Evolutionary conservation across 2,329 filamentous ascomycete species (phyloP), one percentile per base, ranked within the genome.

Genomic region (Sarocladium brachiariae): DNA sequence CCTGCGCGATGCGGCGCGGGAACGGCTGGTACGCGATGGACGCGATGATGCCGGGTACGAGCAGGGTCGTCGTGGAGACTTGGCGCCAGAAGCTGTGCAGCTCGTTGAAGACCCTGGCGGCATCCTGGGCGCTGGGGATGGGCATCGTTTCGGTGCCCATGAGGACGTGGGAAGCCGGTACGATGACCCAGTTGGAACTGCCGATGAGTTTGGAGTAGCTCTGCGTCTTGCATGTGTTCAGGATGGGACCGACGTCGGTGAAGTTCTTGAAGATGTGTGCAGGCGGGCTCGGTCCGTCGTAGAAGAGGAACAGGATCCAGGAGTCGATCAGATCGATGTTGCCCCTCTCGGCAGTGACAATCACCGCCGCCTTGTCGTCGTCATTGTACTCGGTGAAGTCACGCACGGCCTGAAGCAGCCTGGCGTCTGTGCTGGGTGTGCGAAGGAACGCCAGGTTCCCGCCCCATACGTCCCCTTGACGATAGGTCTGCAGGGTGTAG

Each of bases 251-350:
- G 7, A 51, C 39, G 21, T 51, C 34, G 37, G 53, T 53, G 49
- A 57, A 85, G 51, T 74, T 73, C 51, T 73, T 69, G 52, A 86
- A 84, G 2, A 77, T 70, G 4, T 68, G 74, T 1, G 66, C 58
- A 1, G 81, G 80, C 0, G 73, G 73, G 48, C 65, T 62, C 0
- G 73, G 70, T 1, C 77, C 81, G 60, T 85, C 77, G 61, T 84
- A 84, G 66, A 81, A 84, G 31, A 81, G 60, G 62, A 84, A 84
- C 53, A 85, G 63, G 52, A 80, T 70, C 77, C 78, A 83, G 18
- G 76, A 52, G 53, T 81, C 70, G 2, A 69, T 59, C 3, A 66
- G 55, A 0, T 70, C 70, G 14, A 74, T 41, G 9, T 25, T 43
- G 5, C 52, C 50, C 16, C 54, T 66, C 57, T 79, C 71, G 2